phyloP scores from a whole-genome alignment of 176 grass and related monocot genomes.

The Triticum aestivum region DNA sequence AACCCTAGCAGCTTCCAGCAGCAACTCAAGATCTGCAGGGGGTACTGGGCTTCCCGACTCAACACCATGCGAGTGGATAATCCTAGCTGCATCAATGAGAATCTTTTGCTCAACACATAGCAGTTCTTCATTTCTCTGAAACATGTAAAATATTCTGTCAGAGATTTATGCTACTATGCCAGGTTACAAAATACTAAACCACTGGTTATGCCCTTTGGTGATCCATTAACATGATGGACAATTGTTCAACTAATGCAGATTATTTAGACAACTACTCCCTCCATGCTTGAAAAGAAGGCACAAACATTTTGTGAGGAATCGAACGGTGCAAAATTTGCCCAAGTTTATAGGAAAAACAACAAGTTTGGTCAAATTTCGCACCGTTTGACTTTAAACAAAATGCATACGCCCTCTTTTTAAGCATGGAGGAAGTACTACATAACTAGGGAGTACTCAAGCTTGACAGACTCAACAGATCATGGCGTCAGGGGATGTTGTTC shows the following conservation, averaged over 20 bases:
- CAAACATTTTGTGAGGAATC: no score
- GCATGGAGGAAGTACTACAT: neutral
- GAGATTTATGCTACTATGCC: neutral
- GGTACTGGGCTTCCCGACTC: conserved; percentile 44
- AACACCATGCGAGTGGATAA: conserved; percentile 61
- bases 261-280: no score
- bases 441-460: neutral
- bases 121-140: conserved; percentile 66
- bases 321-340: no score
- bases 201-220: neutral
- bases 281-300: no score
- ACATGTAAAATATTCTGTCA: neutral
- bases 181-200: neutral
- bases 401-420: no score
- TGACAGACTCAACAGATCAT: neutral
- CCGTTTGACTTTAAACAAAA: no score
- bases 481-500: neutral
- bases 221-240: neutral
- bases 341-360: no score
- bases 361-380: no score
- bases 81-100: conserved; percentile 59
- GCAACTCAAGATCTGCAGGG: no score
- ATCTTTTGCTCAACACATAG: conserved; percentile 58
- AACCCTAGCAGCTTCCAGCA: no score
- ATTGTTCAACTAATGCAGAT: conserved; percentile 4